Conservation (phyloP, 1,139 yeast species). For the Candida sojae region DNA sequence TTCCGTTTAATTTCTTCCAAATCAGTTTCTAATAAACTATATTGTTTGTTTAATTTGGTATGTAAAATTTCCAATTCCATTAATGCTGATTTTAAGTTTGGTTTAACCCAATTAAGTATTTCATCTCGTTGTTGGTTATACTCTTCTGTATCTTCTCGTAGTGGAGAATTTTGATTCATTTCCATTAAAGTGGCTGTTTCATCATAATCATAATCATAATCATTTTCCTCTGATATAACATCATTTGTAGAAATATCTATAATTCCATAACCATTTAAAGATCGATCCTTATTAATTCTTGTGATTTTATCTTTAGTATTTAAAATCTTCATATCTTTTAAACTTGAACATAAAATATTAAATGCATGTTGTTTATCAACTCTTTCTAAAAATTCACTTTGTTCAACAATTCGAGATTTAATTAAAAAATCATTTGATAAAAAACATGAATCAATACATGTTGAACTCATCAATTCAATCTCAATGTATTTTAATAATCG, state of each 20-base stretch:
- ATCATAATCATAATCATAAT: constrained; percentile 10
- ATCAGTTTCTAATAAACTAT: constrained; percentile 7
- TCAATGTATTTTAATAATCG: constrained; percentile 7
- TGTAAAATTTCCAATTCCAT: constrained; percentile 9
- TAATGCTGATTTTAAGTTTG: not conserved
- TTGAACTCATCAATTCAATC: constrained; percentile 1
- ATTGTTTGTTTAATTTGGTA: constrained; percentile 6
- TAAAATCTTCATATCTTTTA: constrained; percentile 7
- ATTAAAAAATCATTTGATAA: constrained; percentile 8
- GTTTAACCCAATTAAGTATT: not conserved
- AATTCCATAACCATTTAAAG: constrained; percentile 2
- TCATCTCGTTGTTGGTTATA: not conserved
- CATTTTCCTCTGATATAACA: constrained; percentile 7
- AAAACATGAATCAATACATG: not conserved
- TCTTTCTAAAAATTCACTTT: not conserved
- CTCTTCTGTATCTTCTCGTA: not conserved
- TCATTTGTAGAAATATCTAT: not conserved
- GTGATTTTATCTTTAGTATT: constrained; percentile 1
- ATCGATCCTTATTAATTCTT: too few species aligned
- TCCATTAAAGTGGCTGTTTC: constrained; percentile 17
- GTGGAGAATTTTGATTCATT: not conserved
- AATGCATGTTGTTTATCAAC: constrained; percentile 11
- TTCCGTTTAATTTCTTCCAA: constrained; percentile 7
- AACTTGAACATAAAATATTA: constrained; percentile 7
- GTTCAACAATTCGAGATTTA: constrained; percentile 7